Base-by-base conservation (phyloP, 768 basidiomycete genomes). In the Collybia mongolica region DNA sequence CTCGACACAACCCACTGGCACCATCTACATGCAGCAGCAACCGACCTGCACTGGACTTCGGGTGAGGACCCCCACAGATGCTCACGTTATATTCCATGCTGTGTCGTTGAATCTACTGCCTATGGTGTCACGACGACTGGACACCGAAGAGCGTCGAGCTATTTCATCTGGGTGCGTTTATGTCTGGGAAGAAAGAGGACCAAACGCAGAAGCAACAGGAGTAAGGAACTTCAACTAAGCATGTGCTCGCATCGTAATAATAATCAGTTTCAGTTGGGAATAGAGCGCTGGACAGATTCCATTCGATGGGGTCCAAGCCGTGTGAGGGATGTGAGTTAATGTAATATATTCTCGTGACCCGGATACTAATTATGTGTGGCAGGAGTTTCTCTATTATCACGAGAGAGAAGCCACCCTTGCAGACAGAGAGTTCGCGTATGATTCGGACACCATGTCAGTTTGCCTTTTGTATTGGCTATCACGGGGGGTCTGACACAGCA, bases 251-350 rank as follows among this genome's bases (percentile, higher is more conserved):
- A 39, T 20, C 17, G 40, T 49, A 39, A 52, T 48, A 50, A 58
- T 54, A 51, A 59, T 47, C 44, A 41, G 43, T 43, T 56, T 23
- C 48, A 88, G 85, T 74, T 86, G 51, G 86, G 86, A 38, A 88
- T 90, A 29, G 87, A 90, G 61, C 77, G 88, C 48, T 90, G 88
- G 88, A 90, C 88, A 23, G 88, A 90, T 60, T 88, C 83, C 4
- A 83, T 83, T 55, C 70, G 81, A 53, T 91, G 89, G 89, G 88
- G 89, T 0, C 86, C 88, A 4, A 88, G 86, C 60, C 79, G 86
- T 38, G 86, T 89, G 41, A 77, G 80, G 72, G 86, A 89, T 58
- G 88, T 88, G 61, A 71, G 81, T 70, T 35, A 39, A 50, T 36
- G 8, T 48, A 24, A 42, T 35, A 39, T 54, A 29, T 36, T 24